These are phyloP conservation scores for Quercus gilva DNA, from an alignment of 306 rosid species.

Conservation along the genomic window DNA sequence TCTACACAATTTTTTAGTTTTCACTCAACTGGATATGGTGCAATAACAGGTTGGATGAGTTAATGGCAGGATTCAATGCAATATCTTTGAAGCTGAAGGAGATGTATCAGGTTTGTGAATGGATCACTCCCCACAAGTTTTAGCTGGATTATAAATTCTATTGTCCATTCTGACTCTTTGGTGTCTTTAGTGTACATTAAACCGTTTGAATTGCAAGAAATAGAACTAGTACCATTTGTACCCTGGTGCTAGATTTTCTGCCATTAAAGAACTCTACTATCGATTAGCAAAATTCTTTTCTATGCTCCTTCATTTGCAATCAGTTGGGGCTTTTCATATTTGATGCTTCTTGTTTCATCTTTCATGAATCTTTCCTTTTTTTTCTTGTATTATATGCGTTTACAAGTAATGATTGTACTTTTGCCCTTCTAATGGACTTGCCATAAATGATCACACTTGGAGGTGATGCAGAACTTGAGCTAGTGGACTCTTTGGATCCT, in stretches of 20 bases:
- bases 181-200: background rate
- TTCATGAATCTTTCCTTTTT: background rate
- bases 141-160: background rate
- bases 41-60: conserved; percentile 73
- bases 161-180: background rate
- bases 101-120: conserved; percentile 80
- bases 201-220: conserved; percentile 1
- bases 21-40: conserved; percentile 11
- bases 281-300: background rate
- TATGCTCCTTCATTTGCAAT: background rate
- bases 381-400: background rate
- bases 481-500: conserved; percentile 94
- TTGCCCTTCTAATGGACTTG: background rate
- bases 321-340: background rate
- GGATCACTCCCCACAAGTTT: conserved; percentile 4
- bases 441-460: conserved; percentile 93
- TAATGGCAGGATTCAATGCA: conserved; percentile 94
- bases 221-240: background rate
- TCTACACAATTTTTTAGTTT: background rate
- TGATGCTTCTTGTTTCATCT: background rate
- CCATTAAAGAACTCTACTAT: background rate
- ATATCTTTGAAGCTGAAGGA: conserved; percentile 92
- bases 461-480: conserved; percentile 97
- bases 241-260: background rate
- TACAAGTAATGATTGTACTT: background rate